Base-by-base conservation (phyloP, 345 rosid genomes). In the Triadica sebifera region DNA sequence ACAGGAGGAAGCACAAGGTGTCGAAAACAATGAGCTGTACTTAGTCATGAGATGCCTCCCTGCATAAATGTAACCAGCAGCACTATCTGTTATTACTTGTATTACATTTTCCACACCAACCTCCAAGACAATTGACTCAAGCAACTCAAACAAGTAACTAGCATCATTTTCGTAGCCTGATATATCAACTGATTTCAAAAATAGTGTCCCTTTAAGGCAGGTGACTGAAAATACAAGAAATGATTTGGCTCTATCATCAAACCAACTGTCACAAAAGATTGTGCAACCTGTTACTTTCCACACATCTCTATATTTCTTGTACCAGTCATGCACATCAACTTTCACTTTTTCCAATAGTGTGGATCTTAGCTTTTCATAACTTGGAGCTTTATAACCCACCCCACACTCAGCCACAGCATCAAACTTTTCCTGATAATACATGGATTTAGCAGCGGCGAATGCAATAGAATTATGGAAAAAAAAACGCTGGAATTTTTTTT, bases 261-360 rank as follows among this genome's bases (percentile, higher is more conserved):
- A 73, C 81, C 50, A 73, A 51, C 70, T 68, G 55, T 73, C 74
- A 52, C 81, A 73, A 70, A 78, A 74, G 63, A 78, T 53, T 43
- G 81, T 78, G 64, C 81, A 78, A 13, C 81, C 81, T 29, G 81
- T 52, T 62, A 66, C 73, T 78, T 73, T 78, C 81, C 77, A 78
- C 6, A 68, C 74, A 52, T 73, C 74, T 78, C 50, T 53, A 64
- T 78, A 73, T 69, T 78, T 78, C 69, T 46, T 78, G 43, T 73
- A 68, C 39, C 55, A 69, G 34, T 78, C 81, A 25, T 63, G 73
- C 45, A 78, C 55, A 22, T 78, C 74, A 29, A 63, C 65, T 43
- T 73, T 78, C 50, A 68, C 81, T 38, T 63, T 68, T 11, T 73
- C 81, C 55, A 78, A 53, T 2, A 78, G 74, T 5, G 70, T 43